These are phyloP conservation scores for Colletotrichum liriopes DNA, from an alignment of 2,329 filamentous ascomycete species.

Conservation along the genomic window DNA sequence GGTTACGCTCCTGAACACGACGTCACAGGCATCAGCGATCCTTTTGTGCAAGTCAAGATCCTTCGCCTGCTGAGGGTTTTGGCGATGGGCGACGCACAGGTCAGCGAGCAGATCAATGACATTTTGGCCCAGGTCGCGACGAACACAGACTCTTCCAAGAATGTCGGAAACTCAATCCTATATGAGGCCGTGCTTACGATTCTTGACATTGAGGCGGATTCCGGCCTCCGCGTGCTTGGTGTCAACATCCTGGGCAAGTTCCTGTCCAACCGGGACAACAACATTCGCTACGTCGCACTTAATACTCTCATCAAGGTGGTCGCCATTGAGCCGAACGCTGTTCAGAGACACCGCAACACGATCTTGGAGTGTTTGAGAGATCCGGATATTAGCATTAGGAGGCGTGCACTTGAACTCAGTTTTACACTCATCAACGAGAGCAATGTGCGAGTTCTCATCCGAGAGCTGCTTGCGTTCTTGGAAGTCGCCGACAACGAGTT, in stretches of 20 bases:
- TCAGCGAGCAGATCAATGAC: constrained; percentile 98
- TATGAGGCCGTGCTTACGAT: constrained; percentile 98
- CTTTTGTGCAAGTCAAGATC: constrained; percentile 98
- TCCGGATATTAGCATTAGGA: constrained; percentile 96
- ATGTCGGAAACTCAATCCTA: constrained; percentile 97
- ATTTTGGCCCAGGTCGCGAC: constrained; percentile 97
- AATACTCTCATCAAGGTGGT: constrained; percentile 99
- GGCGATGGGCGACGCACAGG: constrained; percentile 86
- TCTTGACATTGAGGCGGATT: constrained; percentile 97
- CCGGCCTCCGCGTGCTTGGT: constrained; percentile 91
- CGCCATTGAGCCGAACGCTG: constrained; percentile 96
- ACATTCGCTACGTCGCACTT: constrained; percentile 97
- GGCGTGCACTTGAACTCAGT: constrained; percentile 95
- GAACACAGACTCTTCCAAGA: constrained; percentile 98
- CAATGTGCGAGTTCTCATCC: constrained; percentile 93
- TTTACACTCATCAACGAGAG: constrained; percentile 98
- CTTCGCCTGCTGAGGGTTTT: constrained; percentile 88
- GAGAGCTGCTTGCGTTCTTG: constrained; percentile 93
- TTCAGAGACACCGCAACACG: constrained; percentile 96
- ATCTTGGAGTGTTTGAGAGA: constrained; percentile 96
- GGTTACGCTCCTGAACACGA: constrained; percentile 98
- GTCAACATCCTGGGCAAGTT: constrained; percentile 99
- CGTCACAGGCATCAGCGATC: constrained; percentile 97
- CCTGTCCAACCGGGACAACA: constrained; percentile 98
- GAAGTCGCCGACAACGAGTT: constrained; percentile 99